Evolutionary conservation across 1,139 yeast species (phyloP).

Genomic region (Suhomyces bokatorum): DNA sequence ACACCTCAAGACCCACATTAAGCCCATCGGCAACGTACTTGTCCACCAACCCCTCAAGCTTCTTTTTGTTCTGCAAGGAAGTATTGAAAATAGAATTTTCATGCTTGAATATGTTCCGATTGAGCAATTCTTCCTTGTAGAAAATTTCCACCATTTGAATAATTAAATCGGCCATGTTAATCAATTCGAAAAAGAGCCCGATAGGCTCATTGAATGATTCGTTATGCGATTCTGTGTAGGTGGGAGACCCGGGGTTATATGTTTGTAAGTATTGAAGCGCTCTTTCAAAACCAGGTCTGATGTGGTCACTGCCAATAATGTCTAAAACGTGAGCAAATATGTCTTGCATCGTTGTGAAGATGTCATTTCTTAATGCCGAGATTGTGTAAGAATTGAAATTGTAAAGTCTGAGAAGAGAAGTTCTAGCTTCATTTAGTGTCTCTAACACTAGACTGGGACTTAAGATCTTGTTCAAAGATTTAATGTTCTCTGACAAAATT

Average conservation of each 20-base stretch:
- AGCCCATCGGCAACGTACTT: conserved; percentile 90
- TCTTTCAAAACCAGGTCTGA: conserved; percentile 77
- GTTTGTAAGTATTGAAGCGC: conserved; percentile 70
- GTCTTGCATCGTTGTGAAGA: conserved; percentile 46
- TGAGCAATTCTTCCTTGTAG: conserved; percentile 79
- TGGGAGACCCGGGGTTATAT: conserved; percentile 59
- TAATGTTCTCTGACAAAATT: conserved; percentile 45
- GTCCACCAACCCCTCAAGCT: conserved; percentile 78
- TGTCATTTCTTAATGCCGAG: conserved; percentile 31
- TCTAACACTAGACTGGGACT: conserved; percentile 44
- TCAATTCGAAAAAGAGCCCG: conserved; percentile 82
- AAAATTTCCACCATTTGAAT: conserved; percentile 92
- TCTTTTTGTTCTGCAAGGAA: conserved; percentile 76
- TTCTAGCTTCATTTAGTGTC: conserved; percentile 41
- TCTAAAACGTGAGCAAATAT: conserved; percentile 68
- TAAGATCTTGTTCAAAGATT: conserved; percentile 40
- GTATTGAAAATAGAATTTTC: conserved; percentile 79
- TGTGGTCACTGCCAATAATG: conserved; percentile 68
- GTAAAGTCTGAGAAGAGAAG: conserved; percentile 34
- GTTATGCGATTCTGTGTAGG: conserved; percentile 18
- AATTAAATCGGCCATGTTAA: conserved; percentile 88
- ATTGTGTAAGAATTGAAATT: conserved; percentile 38
- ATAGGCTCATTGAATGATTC: conserved; percentile 70
- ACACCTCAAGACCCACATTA: conserved; percentile 83
- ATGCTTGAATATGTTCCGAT: conserved; percentile 59